These are phyloP conservation scores for Agapanthus africanus DNA, from an alignment of 106 monocot species.

Conservation along the genomic window DNA sequence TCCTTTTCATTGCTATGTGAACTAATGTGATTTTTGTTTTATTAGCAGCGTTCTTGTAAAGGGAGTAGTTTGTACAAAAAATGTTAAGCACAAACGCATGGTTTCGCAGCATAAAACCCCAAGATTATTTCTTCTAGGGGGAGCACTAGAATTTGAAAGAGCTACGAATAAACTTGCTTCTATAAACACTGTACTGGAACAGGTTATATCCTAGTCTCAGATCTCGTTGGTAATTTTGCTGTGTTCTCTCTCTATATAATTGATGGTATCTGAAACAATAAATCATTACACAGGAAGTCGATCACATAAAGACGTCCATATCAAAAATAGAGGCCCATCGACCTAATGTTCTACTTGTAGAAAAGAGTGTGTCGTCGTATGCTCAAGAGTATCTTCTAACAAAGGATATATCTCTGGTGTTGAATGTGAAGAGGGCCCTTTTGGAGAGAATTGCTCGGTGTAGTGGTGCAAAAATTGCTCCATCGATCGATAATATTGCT, in stretches of 20 bases:
- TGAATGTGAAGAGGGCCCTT: conserved; percentile 76
- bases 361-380: conserved; percentile 85
- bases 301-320: conserved; percentile 50
- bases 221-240: neutral
- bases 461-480: conserved; percentile 68
- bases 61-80: conserved; percentile 92
- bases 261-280: neutral
- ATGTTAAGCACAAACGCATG: conserved; percentile 90
- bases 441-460: conserved; percentile 80
- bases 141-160: conserved; percentile 76
- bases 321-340: conserved; percentile 63
- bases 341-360: conserved; percentile 83
- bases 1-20: neutral
- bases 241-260: neutral
- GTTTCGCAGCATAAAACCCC: conserved; percentile 76
- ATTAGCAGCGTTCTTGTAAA: conserved; percentile 56
- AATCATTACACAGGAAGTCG: conserved; percentile 46
- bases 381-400: conserved; percentile 70
- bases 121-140: conserved; percentile 70
- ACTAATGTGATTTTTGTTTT: neutral
- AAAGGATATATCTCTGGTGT: conserved; percentile 88
- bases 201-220: conserved; percentile 44
- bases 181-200: conserved; percentile 58
- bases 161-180: conserved; percentile 71
- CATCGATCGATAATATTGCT: conserved; percentile 60